Conservation (phyloP, 352 stramenopile species). For the Phytopythium helicoides region DNA sequence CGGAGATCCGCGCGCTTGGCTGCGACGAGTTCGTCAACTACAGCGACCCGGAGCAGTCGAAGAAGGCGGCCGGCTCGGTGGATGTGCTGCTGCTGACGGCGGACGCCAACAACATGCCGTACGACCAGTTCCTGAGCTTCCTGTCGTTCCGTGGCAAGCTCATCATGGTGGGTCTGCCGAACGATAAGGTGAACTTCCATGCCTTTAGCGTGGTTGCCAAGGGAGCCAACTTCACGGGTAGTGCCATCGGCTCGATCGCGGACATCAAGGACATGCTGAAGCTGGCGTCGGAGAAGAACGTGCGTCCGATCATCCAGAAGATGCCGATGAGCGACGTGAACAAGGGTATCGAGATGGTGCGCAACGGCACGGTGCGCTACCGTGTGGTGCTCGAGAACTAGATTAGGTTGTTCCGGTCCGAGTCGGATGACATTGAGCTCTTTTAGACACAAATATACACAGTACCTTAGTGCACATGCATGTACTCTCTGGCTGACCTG, state of each 20-base stretch:
- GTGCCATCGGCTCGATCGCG: conserved; percentile 68
- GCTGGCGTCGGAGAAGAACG: conserved; percentile 67
- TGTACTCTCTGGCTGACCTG: no score
- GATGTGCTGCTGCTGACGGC: conserved; percentile 77
- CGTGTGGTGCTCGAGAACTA: conserved; percentile 51
- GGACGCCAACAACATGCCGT: conserved; percentile 42
- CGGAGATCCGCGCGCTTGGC: conserved; percentile 43
- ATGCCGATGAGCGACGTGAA: conserved; percentile 36
- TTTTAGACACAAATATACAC: no score
- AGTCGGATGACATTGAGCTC: no score
- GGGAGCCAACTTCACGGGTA: conserved; percentile 55
- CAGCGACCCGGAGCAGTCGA: conserved; percentile 31
- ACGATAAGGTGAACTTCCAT: conserved; percentile 55
- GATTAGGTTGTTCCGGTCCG: no score
- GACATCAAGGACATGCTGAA: conserved; percentile 85
- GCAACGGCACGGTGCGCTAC: conserved; percentile 34
- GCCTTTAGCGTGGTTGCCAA: conserved; percentile 40
- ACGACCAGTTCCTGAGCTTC: conserved; percentile 46
- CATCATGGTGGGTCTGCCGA: conserved; percentile 64
- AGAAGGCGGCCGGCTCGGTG: conserved; percentile 30
- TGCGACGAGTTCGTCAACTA: conserved; percentile 60
- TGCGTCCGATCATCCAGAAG: conserved; percentile 47
- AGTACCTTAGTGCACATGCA: no score
- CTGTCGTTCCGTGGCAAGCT: conserved; percentile 52
- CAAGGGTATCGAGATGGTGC: conserved; percentile 40